Evolutionary conservation across 345 rosid species (phyloP), one percentile per base, ranked within the genome.

Genomic region (Populus nigra): DNA sequence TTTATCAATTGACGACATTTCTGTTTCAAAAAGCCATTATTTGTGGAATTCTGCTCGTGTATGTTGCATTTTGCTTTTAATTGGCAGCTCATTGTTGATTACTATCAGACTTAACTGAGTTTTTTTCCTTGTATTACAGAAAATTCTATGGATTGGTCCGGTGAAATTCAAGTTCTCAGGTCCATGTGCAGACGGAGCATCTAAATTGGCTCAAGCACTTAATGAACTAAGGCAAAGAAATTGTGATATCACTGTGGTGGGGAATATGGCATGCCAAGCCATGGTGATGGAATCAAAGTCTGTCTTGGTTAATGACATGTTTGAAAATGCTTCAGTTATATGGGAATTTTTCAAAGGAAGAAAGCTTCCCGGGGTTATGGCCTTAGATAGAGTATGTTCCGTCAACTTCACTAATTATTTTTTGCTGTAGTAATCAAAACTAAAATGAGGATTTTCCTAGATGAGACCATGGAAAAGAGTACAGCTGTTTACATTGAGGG

Each of bases 301-400:
- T 69, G 20, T 73, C 55, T 65, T 75, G 22, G 73, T 72, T 82
- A 73, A 82, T 59, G 71, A 72, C 50, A 62, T 81, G 73, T 74
- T 91, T 72, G 87, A 85, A 79, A 79, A 80, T 76, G 90, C 88
- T 67, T 85, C 90, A 57, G 86, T 86, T 74, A 85, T 85, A 38
- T 89, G 93, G 95, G 90, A 87, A 68, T 88, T 86, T 86, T 88
- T 91, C 71, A 87, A 86, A 76, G 88, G 88, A 84, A 84, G 88
- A 83, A 88, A 79, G 77, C 90, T 91, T 79, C 93, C 88, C 49
- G 91, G 89, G 33, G 77, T 91, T 55, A 57, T 82, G 86, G 88
- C 91, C 77, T 87, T 91, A 80, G 93, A 91, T 70, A 89, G 90
- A 81, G 95, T 88, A 88, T 33, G 73, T 65, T 72, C 69, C 65